Evolutionary conservation across 2,329 filamentous ascomycete species (phyloP), one percentile per base, ranked within the genome.

Genomic region (Dactylella cylindrospora): DNA sequence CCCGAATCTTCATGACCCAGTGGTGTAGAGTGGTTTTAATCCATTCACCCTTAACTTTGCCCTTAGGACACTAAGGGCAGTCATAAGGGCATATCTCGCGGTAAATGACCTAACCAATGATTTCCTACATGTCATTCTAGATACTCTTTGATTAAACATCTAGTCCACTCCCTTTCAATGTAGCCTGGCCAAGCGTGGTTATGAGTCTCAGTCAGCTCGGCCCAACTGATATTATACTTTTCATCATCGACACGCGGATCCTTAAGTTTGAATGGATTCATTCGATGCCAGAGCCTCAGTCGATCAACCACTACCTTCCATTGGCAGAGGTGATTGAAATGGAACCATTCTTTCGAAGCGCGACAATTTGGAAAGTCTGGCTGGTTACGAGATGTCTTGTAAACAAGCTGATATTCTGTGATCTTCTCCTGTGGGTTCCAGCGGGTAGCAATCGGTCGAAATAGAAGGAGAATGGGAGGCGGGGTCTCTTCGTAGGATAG

Each of bases 91-190:
- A n/a, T n/a, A n/a, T n/a, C n/a, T n/a, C n/a, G n/a, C n/a, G n/a
- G n/a, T n/a, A n/a, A n/a, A n/a, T n/a, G n/a, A n/a, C n/a, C n/a
- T n/a, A n/a, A n/a, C n/a, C n/a, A n/a, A n/a, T n/a, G n/a, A n/a
- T n/a, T n/a, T n/a, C n/a, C n/a, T n/a, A n/a, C n/a, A n/a, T n/a
- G n/a, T n/a, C n/a, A n/a, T n/a, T n/a, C n/a, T n/a, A n/a, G n/a
- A n/a, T n/a, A n/a, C n/a, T n/a, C 45, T 47, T 47, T 47, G 19
- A 61, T 47, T 26, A 61, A 35, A 22, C 55, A 61, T 25, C 33
- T 39, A 7, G 35, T n/a, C 55, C 55, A 61, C 10, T 51, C 55
- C 13, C 44, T 45, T 8, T 17, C 33, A n/a, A 47, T 40, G 29
- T 41, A 43, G 15, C 26, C 19, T 15, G 55, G 55, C 55, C 55